Evolutionary conservation across 345 rosid species (phyloP).

Genomic region (Populus nigra): DNA sequence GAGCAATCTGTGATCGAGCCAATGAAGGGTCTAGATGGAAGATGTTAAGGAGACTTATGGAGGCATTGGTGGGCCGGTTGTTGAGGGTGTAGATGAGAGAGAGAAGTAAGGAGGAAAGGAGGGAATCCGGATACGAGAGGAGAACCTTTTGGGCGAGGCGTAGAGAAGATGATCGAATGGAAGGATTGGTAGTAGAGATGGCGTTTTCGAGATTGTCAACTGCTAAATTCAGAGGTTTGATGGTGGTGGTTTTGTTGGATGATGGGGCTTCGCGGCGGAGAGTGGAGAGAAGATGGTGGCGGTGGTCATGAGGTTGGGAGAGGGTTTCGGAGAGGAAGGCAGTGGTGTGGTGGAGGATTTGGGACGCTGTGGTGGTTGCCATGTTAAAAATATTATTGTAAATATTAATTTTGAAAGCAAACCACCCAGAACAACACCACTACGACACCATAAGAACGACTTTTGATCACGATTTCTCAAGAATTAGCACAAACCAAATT

Average conservation of each 20-base stretch:
- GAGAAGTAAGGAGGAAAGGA: conserved; percentile 48
- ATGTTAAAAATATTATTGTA: neutral
- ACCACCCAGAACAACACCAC: no score
- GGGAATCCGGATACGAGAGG: conserved; percentile 32
- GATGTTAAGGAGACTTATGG: conserved; percentile 36
- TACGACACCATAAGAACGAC: no score
- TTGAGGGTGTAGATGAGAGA: conserved; percentile 46
- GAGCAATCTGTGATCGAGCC: conserved; percentile 50
- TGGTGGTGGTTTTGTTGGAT: conserved; percentile 18
- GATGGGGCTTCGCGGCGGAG: conserved; percentile 30
- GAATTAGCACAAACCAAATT: no score
- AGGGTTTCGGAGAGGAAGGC: conserved; percentile 39
- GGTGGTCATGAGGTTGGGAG: conserved; percentile 40
- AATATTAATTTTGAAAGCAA: no score
- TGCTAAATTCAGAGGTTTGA: conserved; percentile 41
- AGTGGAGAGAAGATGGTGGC: conserved; percentile 36
- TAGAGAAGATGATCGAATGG: conserved; percentile 42
- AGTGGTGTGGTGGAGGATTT: conserved; percentile 43
- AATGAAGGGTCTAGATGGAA: conserved; percentile 45
- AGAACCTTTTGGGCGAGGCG: conserved; percentile 47
- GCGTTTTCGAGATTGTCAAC: conserved; percentile 48
- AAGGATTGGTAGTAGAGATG: conserved; percentile 27
- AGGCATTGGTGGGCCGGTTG: conserved; percentile 40
- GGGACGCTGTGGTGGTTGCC: conserved; percentile 20
- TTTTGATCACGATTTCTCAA: no score